phyloP scores from a whole-genome alignment of 1,284 basidiomycete species.

The Ganoderma resinaceum region DNA sequence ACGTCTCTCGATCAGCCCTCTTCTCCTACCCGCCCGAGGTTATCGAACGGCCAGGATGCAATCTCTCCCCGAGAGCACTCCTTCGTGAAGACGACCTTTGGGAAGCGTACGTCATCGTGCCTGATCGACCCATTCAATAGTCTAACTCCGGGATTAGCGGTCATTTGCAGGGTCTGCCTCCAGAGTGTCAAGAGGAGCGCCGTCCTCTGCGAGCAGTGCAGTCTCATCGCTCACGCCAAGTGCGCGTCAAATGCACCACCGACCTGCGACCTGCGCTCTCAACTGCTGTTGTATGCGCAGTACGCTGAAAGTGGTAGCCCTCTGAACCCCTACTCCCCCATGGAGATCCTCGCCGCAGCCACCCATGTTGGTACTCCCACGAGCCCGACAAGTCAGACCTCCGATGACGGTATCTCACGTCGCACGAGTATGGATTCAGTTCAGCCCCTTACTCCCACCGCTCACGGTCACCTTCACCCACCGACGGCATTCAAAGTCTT shows the following conservation, averaged over 20 bases:
- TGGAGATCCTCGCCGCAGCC: constrained; percentile 53
- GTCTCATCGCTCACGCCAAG: constrained; percentile 85
- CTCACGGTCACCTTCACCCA: constrained; percentile 41
- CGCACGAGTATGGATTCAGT: constrained; percentile 59
- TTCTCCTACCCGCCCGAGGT: constrained; percentile 36
- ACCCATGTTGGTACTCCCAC: constrained; percentile 43
- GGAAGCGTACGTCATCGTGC: constrained; percentile 72
- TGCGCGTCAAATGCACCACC: constrained; percentile 79
- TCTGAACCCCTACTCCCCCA: constrained; percentile 57
- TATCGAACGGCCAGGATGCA: constrained; percentile 52
- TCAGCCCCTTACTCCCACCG: constrained; percentile 22
- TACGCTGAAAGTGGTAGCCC: constrained; percentile 72
- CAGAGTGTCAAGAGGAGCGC: constrained; percentile 85
- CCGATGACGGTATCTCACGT: constrained; percentile 58
- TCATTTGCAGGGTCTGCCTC: constrained; percentile 87
- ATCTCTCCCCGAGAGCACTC: constrained; percentile 74
- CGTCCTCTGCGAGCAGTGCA: constrained; percentile 89
- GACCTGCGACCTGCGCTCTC: constrained; percentile 85
- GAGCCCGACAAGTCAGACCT: constrained; percentile 55
- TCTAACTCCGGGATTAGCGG: constrained; percentile 58
- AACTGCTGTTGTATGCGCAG: constrained; percentile 73
- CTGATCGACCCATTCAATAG: constrained; percentile 17
- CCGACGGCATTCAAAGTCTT: constrained; percentile 71
- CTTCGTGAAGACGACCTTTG: constrained; percentile 92
- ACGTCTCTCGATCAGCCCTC: constrained; percentile 28